Conservation (phyloP, 1,139 yeast genomes). For the Arxiozyma bovina region DNA sequence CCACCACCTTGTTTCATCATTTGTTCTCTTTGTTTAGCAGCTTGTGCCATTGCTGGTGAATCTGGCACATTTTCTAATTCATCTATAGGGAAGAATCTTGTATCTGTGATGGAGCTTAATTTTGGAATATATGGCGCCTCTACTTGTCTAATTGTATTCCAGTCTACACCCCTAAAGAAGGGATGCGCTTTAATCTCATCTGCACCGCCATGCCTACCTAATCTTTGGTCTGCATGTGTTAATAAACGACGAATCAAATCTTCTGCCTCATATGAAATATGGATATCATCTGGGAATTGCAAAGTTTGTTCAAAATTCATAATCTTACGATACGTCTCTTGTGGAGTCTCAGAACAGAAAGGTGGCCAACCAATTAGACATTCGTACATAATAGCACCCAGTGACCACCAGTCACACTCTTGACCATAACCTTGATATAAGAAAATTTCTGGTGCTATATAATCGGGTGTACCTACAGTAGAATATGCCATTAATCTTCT, state of each 20-base stretch:
- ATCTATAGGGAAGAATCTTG: constrained; percentile 96
- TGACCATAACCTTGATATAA: constrained; percentile 97
- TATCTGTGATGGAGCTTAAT: constrained; percentile 82
- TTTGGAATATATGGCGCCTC: constrained; percentile 92
- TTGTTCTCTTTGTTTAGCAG: constrained; percentile 47
- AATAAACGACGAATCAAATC: constrained; percentile 78
- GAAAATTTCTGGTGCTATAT: constrained; percentile 96
- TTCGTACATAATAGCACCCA: constrained; percentile 98
- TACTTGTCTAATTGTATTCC: constrained; percentile 87
- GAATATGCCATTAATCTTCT: constrained; percentile 96
- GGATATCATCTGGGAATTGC: constrained; percentile 92
- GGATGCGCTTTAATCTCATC: constrained; percentile 89
- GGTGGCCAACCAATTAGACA: constrained; percentile 99
- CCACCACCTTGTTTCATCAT: constrained; percentile 32
- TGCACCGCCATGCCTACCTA: constrained; percentile 91
- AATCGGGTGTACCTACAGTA: constrained; percentile 98
- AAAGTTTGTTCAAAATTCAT: constrained; percentile 91
- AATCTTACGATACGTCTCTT: constrained; percentile 91
- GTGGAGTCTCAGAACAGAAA: constrained; percentile 97
- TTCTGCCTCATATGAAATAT: constrained; percentile 86
- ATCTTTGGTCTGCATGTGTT: constrained; percentile 75
- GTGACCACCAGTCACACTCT: constrained; percentile 99
- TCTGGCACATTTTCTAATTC: constrained; percentile 94
- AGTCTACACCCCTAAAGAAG: constrained; percentile 91
- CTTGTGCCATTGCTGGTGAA: constrained; percentile 71